Evolutionary conservation across 208 protist genomes (phyloP).

Genomic region (Trypanosoma platydactyli): DNA sequence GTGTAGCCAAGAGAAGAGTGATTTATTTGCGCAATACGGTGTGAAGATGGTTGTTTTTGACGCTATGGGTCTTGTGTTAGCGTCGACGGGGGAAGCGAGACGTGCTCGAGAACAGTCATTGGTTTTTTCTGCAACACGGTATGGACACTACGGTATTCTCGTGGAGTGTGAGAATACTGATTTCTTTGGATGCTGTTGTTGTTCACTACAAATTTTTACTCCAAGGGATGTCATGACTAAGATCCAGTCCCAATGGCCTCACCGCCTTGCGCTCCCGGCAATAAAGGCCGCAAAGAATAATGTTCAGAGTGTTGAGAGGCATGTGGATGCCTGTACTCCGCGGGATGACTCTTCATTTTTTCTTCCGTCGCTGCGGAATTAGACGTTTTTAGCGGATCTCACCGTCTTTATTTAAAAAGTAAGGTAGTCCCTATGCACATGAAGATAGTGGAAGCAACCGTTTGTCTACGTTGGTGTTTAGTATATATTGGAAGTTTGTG

Average conservation of each 20-base stretch:
- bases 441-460: too few species aligned
- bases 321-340: too few species aligned
- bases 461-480: too few species aligned
- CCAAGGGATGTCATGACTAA: slow-evolving; percentile 57
- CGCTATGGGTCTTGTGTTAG: slow-evolving; percentile 54
- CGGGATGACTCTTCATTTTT: too few species aligned
- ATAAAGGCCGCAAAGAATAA: background rate
- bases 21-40: slow-evolving; percentile 64
- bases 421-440: too few species aligned
- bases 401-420: too few species aligned
- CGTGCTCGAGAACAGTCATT: slow-evolving; percentile 86
- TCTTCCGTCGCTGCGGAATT: too few species aligned
- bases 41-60: slow-evolving; percentile 64
- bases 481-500: too few species aligned
- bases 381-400: too few species aligned
- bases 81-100: slow-evolving; percentile 58
- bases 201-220: slow-evolving; percentile 63
- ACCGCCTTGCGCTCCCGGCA: slow-evolving; percentile 44
- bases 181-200: slow-evolving; percentile 52
- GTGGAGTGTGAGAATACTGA: slow-evolving; percentile 45
- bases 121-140: slow-evolving; percentile 46
- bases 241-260: slow-evolving; percentile 46
- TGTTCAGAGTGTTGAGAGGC: too few species aligned
- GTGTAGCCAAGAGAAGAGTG: slow-evolving; percentile 32
- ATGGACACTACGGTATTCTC: slow-evolving; percentile 63